phyloP scores from a whole-genome alignment of 2,329 filamentous ascomycete species.

The Biscogniauxia marginata region DNA sequence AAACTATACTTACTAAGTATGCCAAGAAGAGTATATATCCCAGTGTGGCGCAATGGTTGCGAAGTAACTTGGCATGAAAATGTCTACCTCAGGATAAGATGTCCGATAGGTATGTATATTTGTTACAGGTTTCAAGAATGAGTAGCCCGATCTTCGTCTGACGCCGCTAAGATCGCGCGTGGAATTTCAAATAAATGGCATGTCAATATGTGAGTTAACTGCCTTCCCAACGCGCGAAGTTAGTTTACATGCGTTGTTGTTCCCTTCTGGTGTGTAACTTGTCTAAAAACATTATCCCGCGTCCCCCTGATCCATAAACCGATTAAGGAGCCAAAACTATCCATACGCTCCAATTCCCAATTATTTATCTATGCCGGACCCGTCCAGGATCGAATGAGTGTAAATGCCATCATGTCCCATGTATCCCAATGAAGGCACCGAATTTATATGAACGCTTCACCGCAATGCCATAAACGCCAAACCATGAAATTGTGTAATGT shows the following conservation, averaged over 20 bases:
- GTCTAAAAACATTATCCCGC: neutral
- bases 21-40: neutral
- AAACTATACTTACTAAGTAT: neutral
- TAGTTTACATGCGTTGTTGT: too few relatives aligned
- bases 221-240: too few relatives aligned
- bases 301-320: neutral
- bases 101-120: too few relatives aligned
- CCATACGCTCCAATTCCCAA: slow-evolving; percentile 1
- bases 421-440: slow-evolving; percentile 18
- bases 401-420: slow-evolving; percentile 22
- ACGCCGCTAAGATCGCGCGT: too few relatives aligned
- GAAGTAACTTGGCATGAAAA: too few relatives aligned
- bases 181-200: too few relatives aligned
- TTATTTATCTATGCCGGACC: slow-evolving; percentile 20
- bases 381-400: slow-evolving; percentile 22
- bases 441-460: slow-evolving; percentile 10
- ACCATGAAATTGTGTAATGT: neutral
- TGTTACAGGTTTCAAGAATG: too few relatives aligned
- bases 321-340: neutral
- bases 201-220: too few relatives aligned
- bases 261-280: neutral
- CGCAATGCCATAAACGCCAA: neutral
- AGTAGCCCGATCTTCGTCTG: too few relatives aligned
- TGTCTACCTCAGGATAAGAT: too few relatives aligned
- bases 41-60: too few relatives aligned